Evolutionary conservation across 1,284 basidiomycete genomes (phyloP), one percentile per base, ranked within the genome.

Genomic region (Phylloporus sp.): DNA sequence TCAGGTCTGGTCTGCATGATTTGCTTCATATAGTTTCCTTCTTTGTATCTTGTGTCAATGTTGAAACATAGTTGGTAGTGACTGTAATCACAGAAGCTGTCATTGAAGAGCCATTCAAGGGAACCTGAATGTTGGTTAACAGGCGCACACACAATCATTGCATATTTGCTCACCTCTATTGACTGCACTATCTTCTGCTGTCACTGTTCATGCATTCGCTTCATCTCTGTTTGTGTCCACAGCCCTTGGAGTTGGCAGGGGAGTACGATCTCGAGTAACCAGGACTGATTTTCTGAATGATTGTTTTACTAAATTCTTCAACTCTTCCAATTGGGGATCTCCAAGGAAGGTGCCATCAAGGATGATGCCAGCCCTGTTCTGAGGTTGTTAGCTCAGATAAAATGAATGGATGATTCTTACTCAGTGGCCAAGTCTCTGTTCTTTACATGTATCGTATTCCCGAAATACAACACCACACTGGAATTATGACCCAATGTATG

Each of bases 1-100:
- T 65, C 55, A 4, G 49, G 63, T n/a, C 39, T 63, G 5, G 56
- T 69, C 10, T 49, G 23, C 35, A 69, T 49, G 1, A 69, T 43
- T 25, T 41, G 11, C 23, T 64, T 69, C 8, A 43, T 12, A 10
- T 65, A 59, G n/a, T 55, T 68, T 2, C 62, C 63, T 12, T 43
- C 43, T 10, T 14, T 19, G 20, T 61, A 69, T 3, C 37, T 37
- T 25, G 37, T 17, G 12, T 55, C 41, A 5, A 67, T 19, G 17
- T 65, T 67, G 23, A 69, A 62, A 32, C 52, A 62, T 10, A 65
- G 23, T 6, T 39, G 25, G 25, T 61, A 29, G 10, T 5, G 2
- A n/a, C 3, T 8, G n/a, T 61, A 61, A 35, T 61, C 17, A 6
- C 60, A 61, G 53, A 61, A 65, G 3, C 5, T 3, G 15, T 61